Conservation (phyloP, 352 stramenopile genomes). For the Phytophthora sojae region DNA sequence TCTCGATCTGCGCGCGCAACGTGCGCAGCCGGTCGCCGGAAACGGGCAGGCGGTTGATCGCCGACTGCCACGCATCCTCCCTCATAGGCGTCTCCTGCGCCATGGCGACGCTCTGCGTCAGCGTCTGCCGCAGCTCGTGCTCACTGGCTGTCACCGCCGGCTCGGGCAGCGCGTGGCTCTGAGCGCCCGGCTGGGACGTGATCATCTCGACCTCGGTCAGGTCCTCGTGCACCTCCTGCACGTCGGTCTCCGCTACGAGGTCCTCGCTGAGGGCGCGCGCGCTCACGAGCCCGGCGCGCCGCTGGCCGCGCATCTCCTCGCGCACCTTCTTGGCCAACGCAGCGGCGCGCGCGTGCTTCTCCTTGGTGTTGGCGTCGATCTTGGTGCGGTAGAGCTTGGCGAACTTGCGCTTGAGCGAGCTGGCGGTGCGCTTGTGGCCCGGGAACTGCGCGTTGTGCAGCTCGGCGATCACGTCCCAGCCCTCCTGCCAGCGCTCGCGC, state of each 20-base stretch:
- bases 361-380: constrained; percentile 25
- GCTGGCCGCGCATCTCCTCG: constrained; percentile 45
- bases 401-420: constrained; percentile 51
- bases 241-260: constrained; percentile 18
- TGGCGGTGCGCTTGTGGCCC: constrained; percentile 38
- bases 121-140: constrained; percentile 35
- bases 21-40: constrained; percentile 28
- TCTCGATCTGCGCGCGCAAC: constrained; percentile 33
- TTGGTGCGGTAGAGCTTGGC: constrained; percentile 46
- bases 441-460: constrained; percentile 47
- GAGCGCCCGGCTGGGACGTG: constrained; percentile 11
- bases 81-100: constrained; percentile 15
- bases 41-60: constrained; percentile 35
- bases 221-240: constrained; percentile 29
- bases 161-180: constrained; percentile 18
- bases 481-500: constrained; percentile 41
- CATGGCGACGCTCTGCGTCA: constrained; percentile 26
- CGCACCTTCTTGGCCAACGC: constrained; percentile 41
- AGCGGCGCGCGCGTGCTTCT: constrained; percentile 35
- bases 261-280: constrained; percentile 21
- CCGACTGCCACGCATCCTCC: constrained; percentile 40
- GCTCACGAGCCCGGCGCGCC: constrained; percentile 18
- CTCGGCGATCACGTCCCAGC: constrained; percentile 42
- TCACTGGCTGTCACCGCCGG: constrained; percentile 25
- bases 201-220: constrained; percentile 37